phyloP scores from a whole-genome alignment of 1,284 basidiomycete genomes.

The Leccinum huronense region DNA sequence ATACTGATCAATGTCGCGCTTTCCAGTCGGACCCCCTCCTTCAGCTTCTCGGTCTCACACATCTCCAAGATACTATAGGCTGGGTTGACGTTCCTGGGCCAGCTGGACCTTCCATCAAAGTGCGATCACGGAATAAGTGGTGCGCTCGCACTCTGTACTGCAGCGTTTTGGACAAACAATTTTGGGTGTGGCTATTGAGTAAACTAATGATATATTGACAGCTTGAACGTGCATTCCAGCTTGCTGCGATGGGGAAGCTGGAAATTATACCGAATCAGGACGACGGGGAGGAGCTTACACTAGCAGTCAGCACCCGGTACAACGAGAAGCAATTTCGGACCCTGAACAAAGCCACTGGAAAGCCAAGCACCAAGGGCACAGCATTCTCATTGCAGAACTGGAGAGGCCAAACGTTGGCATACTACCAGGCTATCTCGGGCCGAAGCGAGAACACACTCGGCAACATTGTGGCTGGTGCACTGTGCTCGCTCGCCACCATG shows the following conservation, averaged over 20 bases:
- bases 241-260: background rate
- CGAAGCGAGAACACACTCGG: background rate
- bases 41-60: background rate
- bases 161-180: background rate
- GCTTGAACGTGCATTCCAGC: background rate
- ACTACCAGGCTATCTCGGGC: background rate
- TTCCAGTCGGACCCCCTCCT: background rate
- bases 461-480: background rate
- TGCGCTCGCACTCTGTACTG: background rate
- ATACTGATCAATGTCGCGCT: background rate
- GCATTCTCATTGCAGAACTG: background rate
- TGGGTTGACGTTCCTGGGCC: background rate
- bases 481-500: background rate
- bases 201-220: background rate
- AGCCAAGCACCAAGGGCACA: background rate
- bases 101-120: background rate
- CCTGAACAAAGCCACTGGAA: background rate
- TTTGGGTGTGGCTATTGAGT: background rate
- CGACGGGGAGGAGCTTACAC: background rate
- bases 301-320: background rate
- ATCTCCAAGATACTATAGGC: background rate
- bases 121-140: background rate
- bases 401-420: background rate
- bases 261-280: background rate
- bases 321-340: background rate